phyloP scores from a whole-genome alignment of 176 grass and related monocot species.

The Oryza meridionalis region DNA sequence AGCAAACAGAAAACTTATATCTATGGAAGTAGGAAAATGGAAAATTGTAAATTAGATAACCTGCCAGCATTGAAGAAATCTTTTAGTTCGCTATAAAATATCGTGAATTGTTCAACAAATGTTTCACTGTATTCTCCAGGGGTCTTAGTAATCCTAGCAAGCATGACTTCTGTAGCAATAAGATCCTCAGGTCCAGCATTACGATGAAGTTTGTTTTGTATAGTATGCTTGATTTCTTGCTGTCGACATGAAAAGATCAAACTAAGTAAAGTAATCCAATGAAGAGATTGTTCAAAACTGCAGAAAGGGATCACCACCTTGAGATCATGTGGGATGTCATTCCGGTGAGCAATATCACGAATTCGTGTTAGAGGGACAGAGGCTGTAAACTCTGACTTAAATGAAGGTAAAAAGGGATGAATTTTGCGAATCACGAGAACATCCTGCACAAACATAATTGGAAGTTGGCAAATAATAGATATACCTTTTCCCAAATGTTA shows the following conservation, averaged over 20 bases:
- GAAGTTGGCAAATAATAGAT: conserved; percentile 28
- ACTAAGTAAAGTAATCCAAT: conserved; percentile 32
- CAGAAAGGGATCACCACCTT: conserved; percentile 64
- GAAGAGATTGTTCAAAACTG: conserved; percentile 6
- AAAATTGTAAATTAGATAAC: conserved; percentile 52
- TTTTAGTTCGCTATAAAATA: conserved; percentile 85
- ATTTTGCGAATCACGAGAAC: conserved; percentile 82
- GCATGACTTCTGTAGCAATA: conserved; percentile 97
- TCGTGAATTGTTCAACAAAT: conserved; percentile 93
- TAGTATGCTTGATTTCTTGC: conserved; percentile 99
- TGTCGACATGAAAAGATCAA: conserved; percentile 52
- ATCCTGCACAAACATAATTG: conserved; percentile 48
- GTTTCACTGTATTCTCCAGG: conserved; percentile 75
- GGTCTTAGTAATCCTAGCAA: conserved; percentile 76
- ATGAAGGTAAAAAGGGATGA: conserved; percentile 95
- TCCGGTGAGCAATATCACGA: conserved; percentile 94
- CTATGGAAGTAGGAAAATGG: conserved; percentile 14
- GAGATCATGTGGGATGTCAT: conserved; percentile 93
- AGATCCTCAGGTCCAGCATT: conserved; percentile 99
- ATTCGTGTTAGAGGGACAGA: conserved; percentile 97
- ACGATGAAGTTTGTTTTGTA: conserved; percentile 98
- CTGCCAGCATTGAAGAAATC: conserved; percentile 99
- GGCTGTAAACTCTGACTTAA: conserved; percentile 98
- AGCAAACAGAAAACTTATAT: conserved; percentile 27
- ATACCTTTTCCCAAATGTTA: not conserved